A percentile compares a stretch with the other conserved stretches of the same genome.
Conservation (phyloP, 2,329 filamentous ascomycete genomes). For the Microdochium paspali region DNA sequence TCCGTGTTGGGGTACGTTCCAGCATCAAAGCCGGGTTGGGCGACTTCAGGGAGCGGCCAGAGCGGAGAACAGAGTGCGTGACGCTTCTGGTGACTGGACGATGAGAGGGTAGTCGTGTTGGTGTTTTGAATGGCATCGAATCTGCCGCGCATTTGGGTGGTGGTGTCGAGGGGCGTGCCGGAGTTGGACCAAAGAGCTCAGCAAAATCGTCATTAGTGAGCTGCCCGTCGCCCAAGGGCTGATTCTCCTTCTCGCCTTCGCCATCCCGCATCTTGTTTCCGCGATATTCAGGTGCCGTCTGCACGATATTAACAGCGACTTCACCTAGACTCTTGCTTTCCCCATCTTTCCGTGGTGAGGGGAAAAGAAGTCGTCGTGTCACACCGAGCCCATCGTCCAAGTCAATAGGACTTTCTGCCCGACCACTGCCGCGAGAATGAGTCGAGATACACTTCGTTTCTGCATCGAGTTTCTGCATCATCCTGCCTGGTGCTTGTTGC, state of each 20-base stretch:
- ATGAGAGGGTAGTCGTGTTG: conserved; percentile 51
- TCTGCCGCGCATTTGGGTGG: conserved; percentile 39
- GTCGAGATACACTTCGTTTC: conserved; percentile 28
- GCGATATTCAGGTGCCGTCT: conserved; percentile 27
- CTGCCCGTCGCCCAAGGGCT: conserved; percentile 21
- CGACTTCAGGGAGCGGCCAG: neutral
- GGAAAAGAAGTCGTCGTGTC: conserved; percentile 66
- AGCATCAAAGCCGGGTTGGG: neutral
- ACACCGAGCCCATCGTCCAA: conserved; percentile 41
- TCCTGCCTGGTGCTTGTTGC: conserved; percentile 21
- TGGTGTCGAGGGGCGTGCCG: conserved; percentile 39
- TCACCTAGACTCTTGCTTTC: conserved; percentile 53
- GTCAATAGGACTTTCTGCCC: conserved; percentile 46
- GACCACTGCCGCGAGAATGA: conserved; percentile 47
- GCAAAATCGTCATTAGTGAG: conserved; percentile 23
- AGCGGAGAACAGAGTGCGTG: conserved; percentile 30
- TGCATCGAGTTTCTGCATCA: conserved; percentile 3
- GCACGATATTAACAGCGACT: conserved; percentile 41
- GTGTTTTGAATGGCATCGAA: conserved; percentile 47
- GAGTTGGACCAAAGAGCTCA: conserved; percentile 58
- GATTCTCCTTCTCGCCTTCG: conserved; percentile 34
- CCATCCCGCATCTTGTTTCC: conserved; percentile 21
- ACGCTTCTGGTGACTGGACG: conserved; percentile 53
- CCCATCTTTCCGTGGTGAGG: conserved; percentile 61
- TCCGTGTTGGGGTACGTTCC: neutral